A percentile compares a stretch with the other conserved stretches of the same genome.
phyloP scores from a whole-genome alignment of 2,329 filamentous ascomycete genomes.

The Sclerotinia subarctica region DNA sequence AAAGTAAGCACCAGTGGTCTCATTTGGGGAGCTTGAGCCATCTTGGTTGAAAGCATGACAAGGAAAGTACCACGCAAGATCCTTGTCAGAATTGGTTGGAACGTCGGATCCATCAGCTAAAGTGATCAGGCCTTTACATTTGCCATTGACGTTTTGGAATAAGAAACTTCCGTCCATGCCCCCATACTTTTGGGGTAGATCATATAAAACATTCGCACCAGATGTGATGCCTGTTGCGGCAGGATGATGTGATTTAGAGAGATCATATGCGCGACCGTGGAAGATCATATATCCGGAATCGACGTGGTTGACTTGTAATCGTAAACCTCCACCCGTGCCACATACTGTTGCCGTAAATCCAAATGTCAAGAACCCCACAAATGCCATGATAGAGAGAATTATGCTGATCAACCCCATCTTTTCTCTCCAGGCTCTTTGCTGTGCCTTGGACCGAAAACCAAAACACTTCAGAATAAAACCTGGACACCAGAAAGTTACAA shows the following conservation, averaged over 20 bases:
- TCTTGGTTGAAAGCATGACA: slow-evolving; percentile 92
- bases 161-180: slow-evolving; percentile 95
- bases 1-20: slow-evolving; percentile 69
- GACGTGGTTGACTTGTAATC: slow-evolving; percentile 81
- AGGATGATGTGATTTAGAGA: slow-evolving; percentile 74
- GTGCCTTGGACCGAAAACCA: slow-evolving; percentile 78
- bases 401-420: slow-evolving; percentile 97
- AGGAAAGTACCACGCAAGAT: slow-evolving; percentile 96
- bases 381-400: slow-evolving; percentile 80
- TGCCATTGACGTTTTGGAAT: slow-evolving; percentile 97
- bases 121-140: slow-evolving; percentile 88
- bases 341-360: slow-evolving; percentile 92
- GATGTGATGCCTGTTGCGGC: slow-evolving; percentile 72
- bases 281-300: slow-evolving; percentile 88
- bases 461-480: slow-evolving; percentile 81
- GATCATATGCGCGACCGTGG: slow-evolving; percentile 85
- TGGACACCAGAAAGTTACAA: slow-evolving; percentile 93
- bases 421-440: slow-evolving; percentile 92
- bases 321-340: slow-evolving; percentile 62
- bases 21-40: slow-evolving; percentile 75
- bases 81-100: slow-evolving; percentile 67
- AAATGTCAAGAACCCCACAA: slow-evolving; percentile 94
- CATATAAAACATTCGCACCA: slow-evolving; percentile 78
- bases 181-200: slow-evolving; percentile 74
- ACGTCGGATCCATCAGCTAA: slow-evolving; percentile 68